Conservation (phyloP, 495 filamentous ascomycete genomes). For the Hypoxylon rickii region DNA sequence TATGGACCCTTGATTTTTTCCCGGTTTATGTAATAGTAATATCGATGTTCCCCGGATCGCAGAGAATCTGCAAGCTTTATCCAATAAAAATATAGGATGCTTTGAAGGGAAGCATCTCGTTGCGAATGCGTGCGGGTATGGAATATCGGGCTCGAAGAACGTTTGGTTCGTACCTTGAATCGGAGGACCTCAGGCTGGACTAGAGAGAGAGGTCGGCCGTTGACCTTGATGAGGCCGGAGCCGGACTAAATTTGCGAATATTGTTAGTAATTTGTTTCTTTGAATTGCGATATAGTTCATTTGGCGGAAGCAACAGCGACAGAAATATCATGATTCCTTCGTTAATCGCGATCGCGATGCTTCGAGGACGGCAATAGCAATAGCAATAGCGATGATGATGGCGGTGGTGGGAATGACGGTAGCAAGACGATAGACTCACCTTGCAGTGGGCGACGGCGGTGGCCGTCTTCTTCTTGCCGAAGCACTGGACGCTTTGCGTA, state of each 20-base stretch:
- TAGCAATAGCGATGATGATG: slow-evolving; percentile 2
- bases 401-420: no score
- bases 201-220: slow-evolving; percentile 91
- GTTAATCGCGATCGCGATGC: no score
- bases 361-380: no score
- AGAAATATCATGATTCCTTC: no score
- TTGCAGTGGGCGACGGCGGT: slow-evolving; percentile 91
- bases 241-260: slow-evolving; percentile 62
- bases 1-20: not conserved
- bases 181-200: slow-evolving; percentile 95
- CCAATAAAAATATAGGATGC: no score
- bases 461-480: slow-evolving; percentile 92
- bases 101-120: no score
- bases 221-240: slow-evolving; percentile 96
- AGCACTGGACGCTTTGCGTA: slow-evolving; percentile 87
- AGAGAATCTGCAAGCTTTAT: no score
- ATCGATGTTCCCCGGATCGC: no score
- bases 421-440: slow-evolving; percentile 54
- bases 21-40: no score
- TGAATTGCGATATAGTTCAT: no score
- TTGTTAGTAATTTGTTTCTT: not conserved
- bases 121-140: slow-evolving; percentile 10
- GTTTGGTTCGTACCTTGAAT: slow-evolving; percentile 73
- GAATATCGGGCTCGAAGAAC: slow-evolving; percentile 3
- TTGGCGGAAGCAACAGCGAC: no score